A percentile compares a stretch with the other conserved stretches of the same genome.
These are phyloP conservation scores for Naumovozyma baii DNA, from an alignment of 805 yeast genomes.

Conservation along the genomic window DNA sequence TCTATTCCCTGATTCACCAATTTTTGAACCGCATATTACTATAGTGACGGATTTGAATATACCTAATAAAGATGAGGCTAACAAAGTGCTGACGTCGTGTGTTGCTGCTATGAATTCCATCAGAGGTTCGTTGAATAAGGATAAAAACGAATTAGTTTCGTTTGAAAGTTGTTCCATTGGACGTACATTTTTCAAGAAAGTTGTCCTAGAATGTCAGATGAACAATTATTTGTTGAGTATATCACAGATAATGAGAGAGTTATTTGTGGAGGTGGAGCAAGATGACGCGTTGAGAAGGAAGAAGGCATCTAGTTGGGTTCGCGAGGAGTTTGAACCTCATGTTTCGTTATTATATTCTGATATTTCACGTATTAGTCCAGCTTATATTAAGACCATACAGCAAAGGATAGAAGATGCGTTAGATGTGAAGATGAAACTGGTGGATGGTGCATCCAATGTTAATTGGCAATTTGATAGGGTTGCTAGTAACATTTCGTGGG, in stretches of 20 bases:
- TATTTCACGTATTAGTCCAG: constrained; percentile 55
- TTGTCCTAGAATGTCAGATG: constrained; percentile 19
- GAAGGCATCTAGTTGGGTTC: constrained; percentile 47
- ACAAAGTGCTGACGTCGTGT: constrained; percentile 43
- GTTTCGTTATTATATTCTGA: constrained; percentile 61
- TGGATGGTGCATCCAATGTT: constrained; percentile 6
- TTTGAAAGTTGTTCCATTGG: constrained; percentile 22
- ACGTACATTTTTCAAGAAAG: constrained; percentile 23
- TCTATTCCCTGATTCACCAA: constrained; percentile 61
- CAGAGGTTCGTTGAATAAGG: constrained; percentile 10
- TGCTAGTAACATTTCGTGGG: constrained; percentile 39
- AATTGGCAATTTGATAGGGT: constrained; percentile 16
- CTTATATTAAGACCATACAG: constrained; percentile 51
- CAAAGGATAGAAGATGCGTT: constrained; percentile 59
- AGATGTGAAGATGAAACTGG: constrained; percentile 29
- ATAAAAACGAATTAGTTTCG: constrained; percentile 10
- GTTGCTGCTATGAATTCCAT: constrained; percentile 45
- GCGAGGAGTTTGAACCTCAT: constrained; percentile 57
- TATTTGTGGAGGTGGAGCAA: constrained; percentile 35
- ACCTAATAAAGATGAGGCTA: constrained; percentile 45
- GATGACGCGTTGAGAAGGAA: constrained; percentile 30
- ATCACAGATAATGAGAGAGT: constrained; percentile 43
- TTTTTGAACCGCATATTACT: constrained; percentile 70
- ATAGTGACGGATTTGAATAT: constrained; percentile 52
- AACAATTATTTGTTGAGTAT: constrained; percentile 29